These are phyloP conservation scores for Leccinum disarticulatum DNA, from an alignment of 768 basidiomycete genomes.

Conservation along the genomic window DNA sequence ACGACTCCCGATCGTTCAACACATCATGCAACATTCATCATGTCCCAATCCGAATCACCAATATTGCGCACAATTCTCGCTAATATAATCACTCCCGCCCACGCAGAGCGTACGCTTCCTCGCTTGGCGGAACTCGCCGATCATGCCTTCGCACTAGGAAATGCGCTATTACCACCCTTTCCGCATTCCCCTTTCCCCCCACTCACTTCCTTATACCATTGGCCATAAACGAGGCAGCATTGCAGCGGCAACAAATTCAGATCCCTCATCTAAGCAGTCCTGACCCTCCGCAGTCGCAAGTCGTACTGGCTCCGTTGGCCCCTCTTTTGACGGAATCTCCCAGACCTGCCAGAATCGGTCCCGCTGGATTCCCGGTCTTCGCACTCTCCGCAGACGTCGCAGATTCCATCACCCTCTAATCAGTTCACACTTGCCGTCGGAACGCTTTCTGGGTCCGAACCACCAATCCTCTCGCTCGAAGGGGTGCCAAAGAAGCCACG, in stretches of 20 bases:
- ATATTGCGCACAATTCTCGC: too few species aligned
- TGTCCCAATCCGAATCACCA: too few species aligned
- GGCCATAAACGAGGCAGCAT: slow-evolving; percentile 24
- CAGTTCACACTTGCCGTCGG: background rate
- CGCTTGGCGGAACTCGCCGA: too few species aligned
- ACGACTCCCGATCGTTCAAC: too few species aligned
- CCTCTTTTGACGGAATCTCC: slow-evolving; percentile 24
- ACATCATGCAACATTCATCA: too few species aligned
- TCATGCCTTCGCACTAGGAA: too few species aligned
- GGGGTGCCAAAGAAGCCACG: slow-evolving; percentile 7
- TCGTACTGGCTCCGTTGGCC: slow-evolving; percentile 1
- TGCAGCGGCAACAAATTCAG: slow-evolving; percentile 27
- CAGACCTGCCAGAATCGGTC: slow-evolving; percentile 8
- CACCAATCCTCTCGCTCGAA: background rate
- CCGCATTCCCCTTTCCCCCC: slow-evolving; percentile 72
- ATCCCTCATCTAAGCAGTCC: slow-evolving; percentile 25
- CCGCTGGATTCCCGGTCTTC: slow-evolving; percentile 4
- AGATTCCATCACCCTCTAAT: slow-evolving; percentile 3
- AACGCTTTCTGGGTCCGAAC: background rate
- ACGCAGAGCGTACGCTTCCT: too few species aligned
- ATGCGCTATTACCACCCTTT: slow-evolving; percentile 33
- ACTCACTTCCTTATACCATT: slow-evolving; percentile 69
- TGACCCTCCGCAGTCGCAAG: slow-evolving; percentile 6
- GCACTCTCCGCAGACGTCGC: slow-evolving; percentile 7
- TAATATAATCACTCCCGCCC: too few species aligned